phyloP scores from a whole-genome alignment of 1,284 basidiomycete species.

The Tremellales sp. region DNA sequence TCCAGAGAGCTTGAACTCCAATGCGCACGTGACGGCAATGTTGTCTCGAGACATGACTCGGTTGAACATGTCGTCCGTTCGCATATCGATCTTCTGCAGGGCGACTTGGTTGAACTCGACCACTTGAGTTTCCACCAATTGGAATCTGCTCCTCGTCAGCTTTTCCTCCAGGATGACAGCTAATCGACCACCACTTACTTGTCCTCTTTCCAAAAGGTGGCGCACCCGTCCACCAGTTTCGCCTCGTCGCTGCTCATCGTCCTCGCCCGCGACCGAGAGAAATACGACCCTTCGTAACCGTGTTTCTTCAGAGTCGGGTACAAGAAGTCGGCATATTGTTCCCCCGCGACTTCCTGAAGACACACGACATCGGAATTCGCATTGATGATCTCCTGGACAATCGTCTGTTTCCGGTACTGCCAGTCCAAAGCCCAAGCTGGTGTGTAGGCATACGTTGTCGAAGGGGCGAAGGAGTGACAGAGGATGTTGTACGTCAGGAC shows the following conservation, averaged over 20 bases:
- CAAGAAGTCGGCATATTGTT: constrained; percentile 93
- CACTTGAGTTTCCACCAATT: constrained; percentile 88
- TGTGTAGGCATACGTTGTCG: constrained; percentile 91
- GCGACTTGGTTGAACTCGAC: constrained; percentile 93
- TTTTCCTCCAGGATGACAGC: constrained; percentile 1
- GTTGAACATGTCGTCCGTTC: constrained; percentile 99
- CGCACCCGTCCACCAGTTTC: constrained; percentile 90
- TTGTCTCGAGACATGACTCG: constrained; percentile 95
- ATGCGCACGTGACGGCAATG: constrained; percentile 80
- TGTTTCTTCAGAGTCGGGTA: constrained; percentile 67
- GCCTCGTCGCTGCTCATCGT: constrained; percentile 88
- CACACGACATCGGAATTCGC: constrained; percentile 89
- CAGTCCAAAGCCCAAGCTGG: constrained; percentile 93
- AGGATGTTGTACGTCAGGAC: constrained; percentile 93
- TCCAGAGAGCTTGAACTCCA: constrained; percentile 84
- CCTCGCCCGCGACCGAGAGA: constrained; percentile 89
- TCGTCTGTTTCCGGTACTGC: constrained; percentile 90
- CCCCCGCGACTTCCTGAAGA: constrained; percentile 84
- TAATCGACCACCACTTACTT: constrained; percentile 59
- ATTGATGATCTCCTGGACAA: constrained; percentile 79
- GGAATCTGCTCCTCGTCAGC: constrained; percentile 59
- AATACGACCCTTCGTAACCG: constrained; percentile 89
- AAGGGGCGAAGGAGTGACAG: constrained; percentile 86
- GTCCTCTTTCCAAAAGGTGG: constrained; percentile 87
- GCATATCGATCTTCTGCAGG: constrained; percentile 90